phyloP scores from a whole-genome alignment of 78 protist genomes.

The Dictyostelium discoideum region DNA sequence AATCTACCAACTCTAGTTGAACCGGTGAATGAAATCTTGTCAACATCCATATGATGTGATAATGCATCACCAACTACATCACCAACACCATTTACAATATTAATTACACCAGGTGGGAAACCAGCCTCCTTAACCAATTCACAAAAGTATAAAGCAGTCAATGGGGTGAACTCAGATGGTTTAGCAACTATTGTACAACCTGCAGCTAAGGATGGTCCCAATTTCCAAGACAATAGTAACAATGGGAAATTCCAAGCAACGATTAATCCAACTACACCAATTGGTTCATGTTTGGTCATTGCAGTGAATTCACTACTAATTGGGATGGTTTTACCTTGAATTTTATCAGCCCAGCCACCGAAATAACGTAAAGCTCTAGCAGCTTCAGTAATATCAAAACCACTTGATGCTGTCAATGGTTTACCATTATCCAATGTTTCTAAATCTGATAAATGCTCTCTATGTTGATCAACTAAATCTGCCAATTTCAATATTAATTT shows the following conservation, averaged over 20 bases:
- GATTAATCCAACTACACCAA: constrained; percentile 86
- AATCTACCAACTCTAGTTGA: constrained; percentile 79
- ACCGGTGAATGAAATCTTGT: constrained; percentile 94
- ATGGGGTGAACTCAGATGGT: constrained; percentile 93
- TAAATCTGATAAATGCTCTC: constrained; percentile 59
- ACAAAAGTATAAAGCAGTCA: constrained; percentile 87
- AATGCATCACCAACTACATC: constrained; percentile 83
- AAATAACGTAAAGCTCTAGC: constrained; percentile 70
- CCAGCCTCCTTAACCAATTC: constrained; percentile 91
- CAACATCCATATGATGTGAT: constrained; percentile 80
- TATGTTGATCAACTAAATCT: constrained; percentile 74
- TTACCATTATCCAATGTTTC: constrained; percentile 86
- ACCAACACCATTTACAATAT: constrained; percentile 87
- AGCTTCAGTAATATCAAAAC: constrained; percentile 47
- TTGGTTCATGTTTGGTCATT: constrained; percentile 81
- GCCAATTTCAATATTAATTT: constrained; percentile 72
- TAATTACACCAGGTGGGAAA: constrained; percentile 94
- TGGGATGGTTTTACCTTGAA: constrained; percentile 73
- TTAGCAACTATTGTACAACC: constrained; percentile 94
- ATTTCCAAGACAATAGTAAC: constrained; percentile 74
- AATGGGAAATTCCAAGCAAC: constrained; percentile 90
- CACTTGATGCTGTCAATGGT: constrained; percentile 28
- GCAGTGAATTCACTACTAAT: constrained; percentile 7
- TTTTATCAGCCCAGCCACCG: constrained; percentile 91
- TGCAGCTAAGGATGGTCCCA: constrained; percentile 93